Conservation (phyloP, 192 early-diverging fungal species). For the Linnemannia elongata region DNA sequence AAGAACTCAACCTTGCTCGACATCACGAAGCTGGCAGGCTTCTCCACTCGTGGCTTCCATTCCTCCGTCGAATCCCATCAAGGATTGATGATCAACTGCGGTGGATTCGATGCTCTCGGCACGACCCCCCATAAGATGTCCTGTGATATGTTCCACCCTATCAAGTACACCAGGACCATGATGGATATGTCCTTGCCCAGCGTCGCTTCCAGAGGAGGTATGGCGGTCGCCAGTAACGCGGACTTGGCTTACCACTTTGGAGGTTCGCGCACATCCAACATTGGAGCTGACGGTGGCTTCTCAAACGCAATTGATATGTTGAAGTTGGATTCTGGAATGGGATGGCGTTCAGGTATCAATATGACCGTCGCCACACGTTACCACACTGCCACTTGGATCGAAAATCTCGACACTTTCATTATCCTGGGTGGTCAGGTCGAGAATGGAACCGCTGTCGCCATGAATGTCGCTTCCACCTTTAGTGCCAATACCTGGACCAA, state of each 20-base stretch:
- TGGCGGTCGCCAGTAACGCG: conserved; percentile 16
- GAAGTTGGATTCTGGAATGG: background rate
- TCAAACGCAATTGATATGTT: conserved; percentile 5
- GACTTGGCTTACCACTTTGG: conserved; percentile 15
- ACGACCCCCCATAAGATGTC: background rate
- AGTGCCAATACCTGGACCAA: background rate
- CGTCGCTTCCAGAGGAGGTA: conserved; percentile 11
- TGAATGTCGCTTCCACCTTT: background rate
- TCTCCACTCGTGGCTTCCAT: conserved; percentile 21
- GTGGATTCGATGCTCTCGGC: background rate
- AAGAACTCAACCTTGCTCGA: conserved; percentile 9
- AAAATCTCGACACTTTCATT: background rate
- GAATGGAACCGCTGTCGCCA: background rate
- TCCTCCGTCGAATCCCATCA: background rate
- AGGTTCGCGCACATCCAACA: background rate
- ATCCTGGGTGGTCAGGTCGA: conserved; percentile 29
- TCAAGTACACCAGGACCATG: conserved; percentile 18
- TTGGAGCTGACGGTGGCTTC: background rate
- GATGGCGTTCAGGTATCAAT: conserved; percentile 4
- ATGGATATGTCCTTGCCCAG: background rate
- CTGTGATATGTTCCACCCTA: conserved; percentile 24
- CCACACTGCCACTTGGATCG: conserved; percentile 41
- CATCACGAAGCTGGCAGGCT: background rate
- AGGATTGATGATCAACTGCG: conserved; percentile 30
- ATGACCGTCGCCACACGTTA: conserved; percentile 9